A percentile compares a stretch with the other conserved stretches of the same genome.
Evolutionary conservation across 805 yeast genomes (phyloP).

Genomic region (Lachancea quebecensis): DNA sequence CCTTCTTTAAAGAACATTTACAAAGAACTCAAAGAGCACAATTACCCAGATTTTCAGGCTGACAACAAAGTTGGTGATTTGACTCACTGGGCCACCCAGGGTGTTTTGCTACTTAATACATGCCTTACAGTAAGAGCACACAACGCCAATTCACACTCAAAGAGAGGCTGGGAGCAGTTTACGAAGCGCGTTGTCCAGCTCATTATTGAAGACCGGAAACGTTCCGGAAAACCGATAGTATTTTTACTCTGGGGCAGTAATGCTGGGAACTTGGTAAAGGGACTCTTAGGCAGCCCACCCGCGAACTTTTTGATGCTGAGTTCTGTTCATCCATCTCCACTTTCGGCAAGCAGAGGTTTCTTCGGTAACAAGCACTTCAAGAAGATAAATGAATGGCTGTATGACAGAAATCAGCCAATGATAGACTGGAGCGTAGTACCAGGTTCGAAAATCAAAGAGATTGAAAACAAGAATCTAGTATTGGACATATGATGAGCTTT

Average conservation of each 20-base stretch:
- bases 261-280: conserved; percentile 55
- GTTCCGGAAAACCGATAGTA: conserved; percentile 48
- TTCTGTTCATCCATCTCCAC: conserved; percentile 91
- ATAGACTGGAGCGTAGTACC: conserved; percentile 62
- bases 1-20: conserved; percentile 83
- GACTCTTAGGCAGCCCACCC: conserved; percentile 25
- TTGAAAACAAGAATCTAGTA: conserved; percentile 10
- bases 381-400: conserved; percentile 73
- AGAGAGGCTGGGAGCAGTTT: conserved; percentile 86
- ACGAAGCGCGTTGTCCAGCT: conserved; percentile 62
- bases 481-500: conserved; percentile 2
- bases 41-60: conserved; percentile 62
- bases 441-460: conserved; percentile 21
- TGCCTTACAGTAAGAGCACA: conserved; percentile 89
- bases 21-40: conserved; percentile 60
- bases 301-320: conserved; percentile 46
- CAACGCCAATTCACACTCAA: conserved; percentile 86
- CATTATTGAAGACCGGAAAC: conserved; percentile 43
- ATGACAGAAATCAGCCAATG: conserved; percentile 32
- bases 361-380: conserved; percentile 70
- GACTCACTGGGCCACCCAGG: conserved; percentile 78
- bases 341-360: conserved; percentile 79
- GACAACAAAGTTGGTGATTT: conserved; percentile 50
- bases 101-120: conserved; percentile 82
- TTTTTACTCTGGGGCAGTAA: conserved; percentile 80